Base-by-base conservation (phyloP, 2,329 filamentous ascomycete species). In the Chaetoscypha palmicola region DNA sequence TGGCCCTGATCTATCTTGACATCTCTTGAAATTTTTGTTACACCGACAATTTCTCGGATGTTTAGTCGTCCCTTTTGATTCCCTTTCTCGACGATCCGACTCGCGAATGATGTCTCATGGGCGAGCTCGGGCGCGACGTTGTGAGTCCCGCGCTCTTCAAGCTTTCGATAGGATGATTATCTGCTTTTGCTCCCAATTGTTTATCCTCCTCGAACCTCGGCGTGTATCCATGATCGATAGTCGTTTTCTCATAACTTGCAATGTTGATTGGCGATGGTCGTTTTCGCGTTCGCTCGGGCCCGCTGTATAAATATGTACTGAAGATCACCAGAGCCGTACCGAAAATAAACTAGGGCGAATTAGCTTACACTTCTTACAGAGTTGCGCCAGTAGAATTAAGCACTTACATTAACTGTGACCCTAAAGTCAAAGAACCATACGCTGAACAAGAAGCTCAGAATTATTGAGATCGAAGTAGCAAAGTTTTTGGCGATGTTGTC, bases 401-500 rank as follows among this genome's bases (percentile, higher is more conserved):
- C 14, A 72, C 84, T 68, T 75, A 94, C 88, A 52, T 79, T 77
- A 20, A 72, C 58, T 1, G 83, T 86, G 33, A 92, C 75, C 37
- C 79, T 66, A 53, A 94, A 87, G 38, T 90, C 76, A 62, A 97
- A 95, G 53, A 95, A 83, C 66, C 79, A 82, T 1, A 94, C 76
- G 60, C 89, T 95, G 41, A 86, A 86, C 11, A 96, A 54, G 51
- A 90, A 89, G 61, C 86, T 94, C 38, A 96, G 68, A 44, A 96
- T 71, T 49, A 97, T 94, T 59, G 88, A 95, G 50, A 94, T 86
- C 58, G 86, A 92, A 4, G 89, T 91, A 3, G 91, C 89, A 66
- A 94, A 90, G 62, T 92, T 95, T 71, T 94, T 94, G 47, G 87
- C 83, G 61, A 94, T 94, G 59, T 92, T 94, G 67, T 92, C 85